phyloP scores from a whole-genome alignment of 1,284 basidiomycete species.

The Wallemia ichthyophaga region DNA sequence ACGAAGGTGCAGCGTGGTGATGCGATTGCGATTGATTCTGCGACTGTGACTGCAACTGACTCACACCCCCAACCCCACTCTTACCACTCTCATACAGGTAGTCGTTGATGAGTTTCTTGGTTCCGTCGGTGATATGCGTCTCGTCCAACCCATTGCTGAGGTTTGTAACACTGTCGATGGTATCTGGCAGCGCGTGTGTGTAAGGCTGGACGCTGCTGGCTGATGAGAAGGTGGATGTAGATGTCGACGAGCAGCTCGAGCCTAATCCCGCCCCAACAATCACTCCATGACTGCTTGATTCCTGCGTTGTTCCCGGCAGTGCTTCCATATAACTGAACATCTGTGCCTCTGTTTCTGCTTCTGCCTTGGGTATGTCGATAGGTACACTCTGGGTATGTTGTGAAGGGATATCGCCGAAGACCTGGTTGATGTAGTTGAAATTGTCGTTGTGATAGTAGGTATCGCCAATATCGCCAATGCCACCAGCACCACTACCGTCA shows the following conservation, averaged over 20 bases:
- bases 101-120: background rate
- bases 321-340: too few relatives aligned
- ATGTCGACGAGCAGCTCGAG: background rate
- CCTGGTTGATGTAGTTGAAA: background rate
- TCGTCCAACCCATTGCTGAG: background rate
- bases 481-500: background rate
- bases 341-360: too few relatives aligned
- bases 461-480: too few relatives aligned
- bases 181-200: background rate
- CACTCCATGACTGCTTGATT: too few relatives aligned
- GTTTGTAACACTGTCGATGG: background rate
- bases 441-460: too few relatives aligned
- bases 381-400: too few relatives aligned
- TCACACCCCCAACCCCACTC: too few relatives aligned
- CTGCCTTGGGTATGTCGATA: too few relatives aligned
- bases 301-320: too few relatives aligned
- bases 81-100: too few relatives aligned
- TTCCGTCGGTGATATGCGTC: background rate
- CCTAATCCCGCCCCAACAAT: too few relatives aligned
- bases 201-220: background rate
- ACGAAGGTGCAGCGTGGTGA: background rate
- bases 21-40: background rate
- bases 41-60: too few relatives aligned
- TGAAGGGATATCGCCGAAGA: background rate
- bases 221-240: background rate